Percentiles rank a stretch among this genome's conserved stretches.
phyloP scores from a whole-genome alignment of 2,329 filamentous ascomycete genomes.

The Alternaria hordeiaustralica region DNA sequence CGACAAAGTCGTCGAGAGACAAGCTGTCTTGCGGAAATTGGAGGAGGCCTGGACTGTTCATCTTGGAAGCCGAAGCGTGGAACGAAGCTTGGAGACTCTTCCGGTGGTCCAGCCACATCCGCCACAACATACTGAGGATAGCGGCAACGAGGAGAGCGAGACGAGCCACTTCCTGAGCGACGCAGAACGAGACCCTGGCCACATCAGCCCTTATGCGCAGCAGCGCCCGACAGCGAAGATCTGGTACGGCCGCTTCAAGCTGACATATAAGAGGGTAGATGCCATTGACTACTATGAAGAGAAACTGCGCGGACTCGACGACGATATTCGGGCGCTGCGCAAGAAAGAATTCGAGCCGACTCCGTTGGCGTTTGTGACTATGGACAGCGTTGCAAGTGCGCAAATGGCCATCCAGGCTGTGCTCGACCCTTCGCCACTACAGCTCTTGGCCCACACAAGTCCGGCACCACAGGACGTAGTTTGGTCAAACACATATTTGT shows the following conservation, averaged over 20 bases:
- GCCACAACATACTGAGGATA: slow-evolving; percentile 36
- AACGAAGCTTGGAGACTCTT: slow-evolving; percentile 56
- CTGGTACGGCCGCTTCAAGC: slow-evolving; percentile 77
- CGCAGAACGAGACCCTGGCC: slow-evolving; percentile 42
- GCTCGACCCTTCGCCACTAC: slow-evolving; percentile 86
- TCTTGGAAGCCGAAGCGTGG: slow-evolving; percentile 63
- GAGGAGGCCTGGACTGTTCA: slow-evolving; percentile 85
- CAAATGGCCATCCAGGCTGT: slow-evolving; percentile 98
- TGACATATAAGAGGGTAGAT: slow-evolving; percentile 77
- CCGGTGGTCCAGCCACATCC: slow-evolving; percentile 58
- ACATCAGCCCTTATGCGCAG: slow-evolving; percentile 54
- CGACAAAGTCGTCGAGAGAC: slow-evolving; percentile 71
- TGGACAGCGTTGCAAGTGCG: slow-evolving; percentile 89
- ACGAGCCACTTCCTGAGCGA: slow-evolving; percentile 66
- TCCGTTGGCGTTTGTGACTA: slow-evolving; percentile 91
- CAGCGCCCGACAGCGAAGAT: slow-evolving; percentile 73
- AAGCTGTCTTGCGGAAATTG: slow-evolving; percentile 70
- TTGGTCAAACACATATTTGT: slow-evolving; percentile 90
- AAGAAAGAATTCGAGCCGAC: slow-evolving; percentile 78
- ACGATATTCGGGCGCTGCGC: slow-evolving; percentile 72
- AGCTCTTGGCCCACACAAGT: slow-evolving; percentile 82
- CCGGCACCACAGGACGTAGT: slow-evolving; percentile 92
- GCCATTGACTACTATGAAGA: slow-evolving; percentile 96
- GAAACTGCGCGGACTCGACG: slow-evolving; percentile 78
- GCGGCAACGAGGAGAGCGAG: slow-evolving; percentile 58